Evolutionary conservation across 805 yeast genomes (phyloP).

Genomic region (Candida krabiensis): DNA sequence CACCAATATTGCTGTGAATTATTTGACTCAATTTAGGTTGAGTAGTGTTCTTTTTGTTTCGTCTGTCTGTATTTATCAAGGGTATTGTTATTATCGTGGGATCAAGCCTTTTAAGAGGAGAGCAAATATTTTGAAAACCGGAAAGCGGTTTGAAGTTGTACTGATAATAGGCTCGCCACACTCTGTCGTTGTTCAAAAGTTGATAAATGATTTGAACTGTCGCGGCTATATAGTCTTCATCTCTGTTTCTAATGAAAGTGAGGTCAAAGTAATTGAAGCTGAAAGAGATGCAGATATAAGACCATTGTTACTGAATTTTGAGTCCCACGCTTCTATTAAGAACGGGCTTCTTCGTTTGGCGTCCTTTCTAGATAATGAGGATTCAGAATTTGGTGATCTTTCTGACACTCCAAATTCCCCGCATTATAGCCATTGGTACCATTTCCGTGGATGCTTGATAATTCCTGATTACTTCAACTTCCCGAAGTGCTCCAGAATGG

Average conservation of each 20-base stretch:
- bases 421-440: conserved; percentile 30
- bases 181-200: conserved; percentile 66
- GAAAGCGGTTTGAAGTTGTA: conserved; percentile 75
- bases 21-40: conserved; percentile 2
- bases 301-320: conserved; percentile 56
- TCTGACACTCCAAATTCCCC: conserved; percentile 3
- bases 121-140: conserved; percentile 63
- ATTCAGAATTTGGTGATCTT: conserved; percentile 46
- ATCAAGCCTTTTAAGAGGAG: conserved; percentile 36
- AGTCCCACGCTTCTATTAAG: conserved; percentile 41
- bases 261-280: conserved; percentile 49
- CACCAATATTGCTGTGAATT: conserved; percentile 1
- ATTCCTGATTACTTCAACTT: conserved; percentile 55
- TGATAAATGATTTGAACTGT: conserved; percentile 72
- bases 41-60: conserved; percentile 5
- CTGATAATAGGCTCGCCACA: conserved; percentile 74
- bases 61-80: conserved; percentile 3
- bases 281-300: conserved; percentile 71
- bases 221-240: conserved; percentile 82
- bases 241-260: conserved; percentile 65
- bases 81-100: conserved; percentile 2
- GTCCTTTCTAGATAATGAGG: conserved; percentile 39
- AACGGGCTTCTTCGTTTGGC: conserved; percentile 51
- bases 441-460: conserved; percentile 63
- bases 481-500: conserved; percentile 30